Evolutionary conservation across 495 filamentous ascomycete genomes (phyloP).

Genomic region (Hyphodiscus hymeniophilus): DNA sequence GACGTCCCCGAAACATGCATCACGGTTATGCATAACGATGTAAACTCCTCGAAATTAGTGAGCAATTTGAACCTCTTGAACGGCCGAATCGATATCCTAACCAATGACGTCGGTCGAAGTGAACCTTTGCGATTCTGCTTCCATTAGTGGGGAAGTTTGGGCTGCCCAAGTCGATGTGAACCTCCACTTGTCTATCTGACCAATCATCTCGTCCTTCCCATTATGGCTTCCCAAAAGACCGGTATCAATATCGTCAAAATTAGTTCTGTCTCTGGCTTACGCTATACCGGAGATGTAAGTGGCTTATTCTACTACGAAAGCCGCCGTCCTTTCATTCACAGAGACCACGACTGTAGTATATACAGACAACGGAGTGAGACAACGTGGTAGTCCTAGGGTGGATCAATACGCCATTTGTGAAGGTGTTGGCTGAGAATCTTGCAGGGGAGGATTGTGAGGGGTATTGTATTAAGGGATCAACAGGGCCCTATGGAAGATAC

Average conservation of each 20-base stretch:
- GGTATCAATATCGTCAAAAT: slow-evolving; percentile 37
- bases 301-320: slow-evolving; percentile 44
- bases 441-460: slow-evolving; percentile 29
- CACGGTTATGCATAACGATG: slow-evolving; percentile 33
- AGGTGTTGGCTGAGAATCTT: slow-evolving; percentile 35
- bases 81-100: slow-evolving; percentile 46
- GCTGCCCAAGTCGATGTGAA: slow-evolving; percentile 48
- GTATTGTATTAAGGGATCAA: slow-evolving; percentile 26
- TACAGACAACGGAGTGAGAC: slow-evolving; percentile 33
- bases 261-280: slow-evolving; percentile 37
- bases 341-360: slow-evolving; percentile 43
- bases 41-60: slow-evolving; percentile 33
- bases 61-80: too few relatives aligned
- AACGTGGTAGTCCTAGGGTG: slow-evolving; percentile 48
- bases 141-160: slow-evolving; percentile 39
- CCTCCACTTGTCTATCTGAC: slow-evolving; percentile 22
- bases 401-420: slow-evolving; percentile 36
- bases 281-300: slow-evolving; percentile 46
- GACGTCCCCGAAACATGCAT: slow-evolving; percentile 24
- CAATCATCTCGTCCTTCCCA: slow-evolving; percentile 36
- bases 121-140: slow-evolving; percentile 42
- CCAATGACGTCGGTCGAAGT: slow-evolving; percentile 45
- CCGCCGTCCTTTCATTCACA: slow-evolving; percentile 40
- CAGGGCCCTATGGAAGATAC: slow-evolving; percentile 22
- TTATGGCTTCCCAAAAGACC: slow-evolving; percentile 35